phyloP scores from a whole-genome alignment of 176 grass and related monocot species.

The Paspalum vaginatum region DNA sequence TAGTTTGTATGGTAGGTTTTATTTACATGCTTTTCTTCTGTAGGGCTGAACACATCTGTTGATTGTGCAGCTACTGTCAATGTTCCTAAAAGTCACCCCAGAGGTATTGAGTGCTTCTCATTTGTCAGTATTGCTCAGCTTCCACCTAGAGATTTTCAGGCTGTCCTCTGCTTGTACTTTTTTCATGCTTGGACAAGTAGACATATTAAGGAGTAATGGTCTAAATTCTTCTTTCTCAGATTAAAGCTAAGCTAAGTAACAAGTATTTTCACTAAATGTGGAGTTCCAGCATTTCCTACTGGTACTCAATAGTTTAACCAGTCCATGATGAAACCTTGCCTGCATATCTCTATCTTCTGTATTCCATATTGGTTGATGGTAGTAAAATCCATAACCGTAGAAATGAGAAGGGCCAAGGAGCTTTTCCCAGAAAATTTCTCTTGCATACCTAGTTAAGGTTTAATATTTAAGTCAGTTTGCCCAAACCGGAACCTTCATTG shows the following conservation, averaged over 20 bases:
- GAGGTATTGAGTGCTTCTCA: slow-evolving; percentile 48
- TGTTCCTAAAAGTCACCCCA: slow-evolving; percentile 34
- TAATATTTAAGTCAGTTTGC: not conserved
- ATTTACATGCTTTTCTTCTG: slow-evolving; percentile 39
- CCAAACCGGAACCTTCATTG: not conserved
- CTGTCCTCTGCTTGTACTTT: slow-evolving; percentile 21
- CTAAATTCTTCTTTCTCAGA: not conserved
- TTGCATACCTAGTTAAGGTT: not conserved
- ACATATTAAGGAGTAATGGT: not conserved
- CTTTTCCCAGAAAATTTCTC: slow-evolving; percentile 9
- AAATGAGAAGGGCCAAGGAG: slow-evolving; percentile 8
- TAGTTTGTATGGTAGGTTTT: slow-evolving; percentile 8
- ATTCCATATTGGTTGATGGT: slow-evolving; percentile 16
- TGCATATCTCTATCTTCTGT: not conserved
- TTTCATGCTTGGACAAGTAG: slow-evolving; percentile 3
- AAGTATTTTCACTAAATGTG: not conserved
- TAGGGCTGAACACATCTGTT: slow-evolving; percentile 23
- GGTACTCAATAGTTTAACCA: not conserved
- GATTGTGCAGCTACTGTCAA: slow-evolving; percentile 22
- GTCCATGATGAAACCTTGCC: not conserved
- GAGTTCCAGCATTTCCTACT: not conserved
- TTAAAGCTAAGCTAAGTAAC: slow-evolving; percentile 28
- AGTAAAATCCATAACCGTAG: slow-evolving; percentile 1
- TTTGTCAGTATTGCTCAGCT: slow-evolving; percentile 21
- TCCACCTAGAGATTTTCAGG: not conserved